Conservation (phyloP, 2,329 filamentous ascomycete species). For the Fusarium foetens region DNA sequence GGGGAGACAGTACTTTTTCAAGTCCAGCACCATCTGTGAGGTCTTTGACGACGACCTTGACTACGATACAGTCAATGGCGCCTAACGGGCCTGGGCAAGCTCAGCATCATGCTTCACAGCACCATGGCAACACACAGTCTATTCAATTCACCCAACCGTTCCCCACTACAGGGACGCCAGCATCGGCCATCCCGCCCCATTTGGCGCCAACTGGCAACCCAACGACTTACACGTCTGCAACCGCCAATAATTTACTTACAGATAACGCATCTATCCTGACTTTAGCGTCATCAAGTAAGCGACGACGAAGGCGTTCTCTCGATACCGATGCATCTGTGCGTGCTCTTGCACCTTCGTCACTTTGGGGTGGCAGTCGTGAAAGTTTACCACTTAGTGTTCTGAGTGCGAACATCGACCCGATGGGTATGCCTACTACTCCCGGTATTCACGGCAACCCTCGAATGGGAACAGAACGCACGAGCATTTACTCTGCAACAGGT, state of each 20-base stretch:
- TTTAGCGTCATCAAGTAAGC: constrained; percentile 83
- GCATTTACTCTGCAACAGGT: constrained; percentile 82
- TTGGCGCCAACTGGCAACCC: constrained; percentile 69
- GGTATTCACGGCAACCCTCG: constrained; percentile 62
- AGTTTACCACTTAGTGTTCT: constrained; percentile 82
- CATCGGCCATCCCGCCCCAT: constrained; percentile 78
- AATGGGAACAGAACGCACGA: constrained; percentile 71
- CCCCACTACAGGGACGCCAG: constrained; percentile 69
- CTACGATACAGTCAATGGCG: constrained; percentile 82
- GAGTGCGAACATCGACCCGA: constrained; percentile 72
- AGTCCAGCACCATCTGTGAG: constrained; percentile 83
- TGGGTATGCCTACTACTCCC: constrained; percentile 56
- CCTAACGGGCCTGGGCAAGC: constrained; percentile 59
- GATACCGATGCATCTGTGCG: constrained; percentile 89
- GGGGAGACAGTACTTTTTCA: constrained; percentile 81
- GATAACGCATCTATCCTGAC: constrained; percentile 90
- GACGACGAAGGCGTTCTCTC: constrained; percentile 79
- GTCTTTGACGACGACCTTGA: constrained; percentile 84
- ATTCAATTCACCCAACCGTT: constrained; percentile 75
- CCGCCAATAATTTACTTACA: constrained; percentile 82
- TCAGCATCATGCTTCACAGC: constrained; percentile 49
- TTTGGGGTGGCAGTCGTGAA: constrained; percentile 85
- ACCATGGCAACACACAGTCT: constrained; percentile 57
- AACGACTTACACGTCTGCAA: constrained; percentile 79
- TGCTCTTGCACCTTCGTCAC: constrained; percentile 82